Evolutionary conservation across 139 green algal genomes (phyloP).

Genomic region (Tetraselmis striata): DNA sequence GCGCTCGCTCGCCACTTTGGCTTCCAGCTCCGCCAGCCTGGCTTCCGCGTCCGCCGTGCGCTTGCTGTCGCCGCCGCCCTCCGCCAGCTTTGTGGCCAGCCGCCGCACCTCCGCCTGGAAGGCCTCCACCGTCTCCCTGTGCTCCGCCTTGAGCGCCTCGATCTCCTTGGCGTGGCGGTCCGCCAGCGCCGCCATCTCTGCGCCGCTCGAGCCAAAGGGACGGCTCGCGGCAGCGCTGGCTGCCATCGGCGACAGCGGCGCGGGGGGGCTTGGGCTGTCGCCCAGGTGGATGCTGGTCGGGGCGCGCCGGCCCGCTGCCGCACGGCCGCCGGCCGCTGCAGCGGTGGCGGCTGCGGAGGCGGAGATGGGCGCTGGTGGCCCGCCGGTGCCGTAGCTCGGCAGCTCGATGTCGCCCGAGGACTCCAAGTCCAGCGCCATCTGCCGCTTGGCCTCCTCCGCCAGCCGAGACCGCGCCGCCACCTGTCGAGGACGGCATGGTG

Average conservation of each 20-base stretch:
- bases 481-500: too few species aligned
- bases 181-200: neutral
- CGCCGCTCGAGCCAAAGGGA: neutral
- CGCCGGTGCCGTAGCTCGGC: neutral
- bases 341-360: neutral
- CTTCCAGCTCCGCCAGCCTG: neutral
- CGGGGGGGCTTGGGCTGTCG: neutral
- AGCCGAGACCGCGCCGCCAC: neutral
- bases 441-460: neutral
- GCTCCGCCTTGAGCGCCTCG: neutral
- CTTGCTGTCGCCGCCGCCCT: neutral
- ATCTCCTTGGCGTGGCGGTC: neutral
- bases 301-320: too few species aligned
- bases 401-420: neutral
- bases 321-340: too few species aligned
- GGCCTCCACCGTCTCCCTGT: neutral
- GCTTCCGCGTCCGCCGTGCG: neutral
- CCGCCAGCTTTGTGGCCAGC: neutral
- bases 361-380: neutral
- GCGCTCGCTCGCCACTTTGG: neutral
- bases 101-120: neutral
- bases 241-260: neutral
- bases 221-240: neutral
- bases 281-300: neutral
- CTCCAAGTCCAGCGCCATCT: neutral